phyloP scores from a whole-genome alignment of 345 rosid species.

The Capsella bursapastoris region DNA sequence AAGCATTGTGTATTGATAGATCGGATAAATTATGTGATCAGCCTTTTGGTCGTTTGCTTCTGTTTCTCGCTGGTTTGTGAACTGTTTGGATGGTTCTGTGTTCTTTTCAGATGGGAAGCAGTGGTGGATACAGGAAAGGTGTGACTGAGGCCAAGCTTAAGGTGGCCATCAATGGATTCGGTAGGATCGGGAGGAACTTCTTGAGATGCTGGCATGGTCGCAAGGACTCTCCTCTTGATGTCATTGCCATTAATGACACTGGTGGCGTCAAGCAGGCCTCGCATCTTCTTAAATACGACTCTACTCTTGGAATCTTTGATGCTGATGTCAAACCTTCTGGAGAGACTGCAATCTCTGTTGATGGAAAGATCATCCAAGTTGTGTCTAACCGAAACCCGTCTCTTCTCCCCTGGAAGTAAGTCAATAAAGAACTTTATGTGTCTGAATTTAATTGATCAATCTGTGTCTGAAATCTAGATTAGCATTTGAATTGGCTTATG shows the following conservation, averaged over 20 bases:
- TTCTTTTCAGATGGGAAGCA: conserved; percentile 60
- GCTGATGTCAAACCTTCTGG: conserved; percentile 91
- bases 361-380: conserved; percentile 90
- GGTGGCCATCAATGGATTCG: conserved; percentile 93
- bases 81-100: conserved; percentile 12
- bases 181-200: conserved; percentile 95
- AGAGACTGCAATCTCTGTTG: conserved; percentile 73
- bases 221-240: conserved; percentile 85
- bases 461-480: conserved; percentile 2
- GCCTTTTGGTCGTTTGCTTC: background rate
- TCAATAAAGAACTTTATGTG: conserved; percentile 14
- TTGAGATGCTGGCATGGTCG: conserved; percentile 98
- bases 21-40: background rate
- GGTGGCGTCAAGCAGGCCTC: conserved; percentile 96
- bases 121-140: conserved; percentile 67
- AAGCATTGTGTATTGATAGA: background rate
- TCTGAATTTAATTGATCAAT: background rate
- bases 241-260: conserved; percentile 82
- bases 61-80: background rate
- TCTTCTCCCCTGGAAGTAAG: conserved; percentile 89
- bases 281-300: conserved; percentile 93
- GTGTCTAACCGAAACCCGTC: conserved; percentile 77
- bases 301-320: conserved; percentile 89
- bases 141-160: conserved; percentile 81
- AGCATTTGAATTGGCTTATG: background rate